A percentile compares a stretch with the other conserved stretches of the same genome.
Evolutionary conservation across 192 early-diverging fungal species (phyloP).

Genomic region (Gaertneriomyces semiglobifer): DNA sequence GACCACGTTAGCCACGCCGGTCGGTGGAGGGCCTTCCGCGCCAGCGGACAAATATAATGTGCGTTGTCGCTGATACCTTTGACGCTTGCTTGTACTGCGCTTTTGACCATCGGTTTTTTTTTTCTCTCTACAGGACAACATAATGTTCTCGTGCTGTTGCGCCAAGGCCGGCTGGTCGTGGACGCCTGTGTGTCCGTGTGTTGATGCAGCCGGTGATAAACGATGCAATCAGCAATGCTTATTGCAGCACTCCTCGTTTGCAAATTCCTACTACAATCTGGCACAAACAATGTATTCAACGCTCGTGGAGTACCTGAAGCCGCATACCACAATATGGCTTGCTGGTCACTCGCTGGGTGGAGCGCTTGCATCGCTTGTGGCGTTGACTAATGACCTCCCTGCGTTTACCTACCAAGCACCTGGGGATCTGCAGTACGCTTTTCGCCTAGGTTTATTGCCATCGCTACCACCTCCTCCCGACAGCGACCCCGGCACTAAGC

Average conservation of each 20-base stretch:
- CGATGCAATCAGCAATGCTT: slow-evolving; percentile 38
- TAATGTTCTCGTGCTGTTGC: slow-evolving; percentile 96
- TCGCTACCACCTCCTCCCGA: slow-evolving; percentile 23
- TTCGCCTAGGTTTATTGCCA: slow-evolving; percentile 72
- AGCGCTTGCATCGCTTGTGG: slow-evolving; percentile 67
- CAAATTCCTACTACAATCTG: slow-evolving; percentile 61
- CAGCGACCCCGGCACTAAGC: slow-evolving; percentile 1
- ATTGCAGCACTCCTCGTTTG: slow-evolving; percentile 11
- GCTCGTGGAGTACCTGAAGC: slow-evolving; percentile 62
- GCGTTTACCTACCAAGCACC: slow-evolving; percentile 80
- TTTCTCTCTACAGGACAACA: slow-evolving; percentile 66
- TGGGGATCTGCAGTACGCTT: slow-evolving; percentile 75
- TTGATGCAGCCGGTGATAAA: slow-evolving; percentile 7
- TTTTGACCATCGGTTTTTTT: background rate
- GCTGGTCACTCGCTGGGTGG: slow-evolving; percentile 68
- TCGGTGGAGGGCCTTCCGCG: slow-evolving; percentile 39
- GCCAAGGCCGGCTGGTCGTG: slow-evolving; percentile 77
- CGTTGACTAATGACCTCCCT: slow-evolving; percentile 79
- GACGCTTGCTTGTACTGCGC: background rate
- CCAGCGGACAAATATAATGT: slow-evolving; percentile 48
- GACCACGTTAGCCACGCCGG: slow-evolving; percentile 38
- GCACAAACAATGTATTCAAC: slow-evolving; percentile 70
- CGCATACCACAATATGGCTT: slow-evolving; percentile 65
- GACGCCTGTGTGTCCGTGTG: slow-evolving; percentile 82
- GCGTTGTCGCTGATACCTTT: background rate